These are phyloP conservation scores for Auriculariales sp. DNA, from an alignment of 768 basidiomycete genomes.

Conservation along the genomic window DNA sequence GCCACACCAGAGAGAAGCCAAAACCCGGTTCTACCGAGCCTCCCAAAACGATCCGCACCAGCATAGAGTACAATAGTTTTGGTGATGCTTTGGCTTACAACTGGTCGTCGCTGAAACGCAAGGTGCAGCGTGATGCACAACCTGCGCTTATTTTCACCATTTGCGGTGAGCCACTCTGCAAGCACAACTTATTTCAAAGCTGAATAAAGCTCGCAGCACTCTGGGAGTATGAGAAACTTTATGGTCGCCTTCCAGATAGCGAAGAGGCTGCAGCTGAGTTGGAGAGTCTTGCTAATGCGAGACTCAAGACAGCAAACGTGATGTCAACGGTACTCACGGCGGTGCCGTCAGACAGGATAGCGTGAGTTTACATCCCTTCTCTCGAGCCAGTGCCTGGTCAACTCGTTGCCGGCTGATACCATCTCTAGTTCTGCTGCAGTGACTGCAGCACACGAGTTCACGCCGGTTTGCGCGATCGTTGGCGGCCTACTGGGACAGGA, in stretches of 20 bases:
- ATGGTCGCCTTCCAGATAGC: constrained; percentile 44
- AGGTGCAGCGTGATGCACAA: constrained; percentile 73
- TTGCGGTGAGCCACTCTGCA: constrained; percentile 33
- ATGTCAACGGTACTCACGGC: constrained; percentile 48
- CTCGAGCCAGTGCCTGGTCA: neutral
- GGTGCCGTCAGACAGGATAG: constrained; percentile 43
- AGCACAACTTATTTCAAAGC: neutral
- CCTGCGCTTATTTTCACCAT: constrained; percentile 58
- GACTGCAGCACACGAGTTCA: constrained; percentile 73
- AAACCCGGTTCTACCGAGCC: constrained; percentile 8
- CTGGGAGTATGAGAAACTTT: constrained; percentile 65
- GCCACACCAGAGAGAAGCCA: constrained; percentile 19
- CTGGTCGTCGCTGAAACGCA: constrained; percentile 57
- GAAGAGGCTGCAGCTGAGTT: constrained; percentile 37
- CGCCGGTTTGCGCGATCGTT: constrained; percentile 86
- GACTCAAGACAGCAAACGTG: constrained; percentile 49
- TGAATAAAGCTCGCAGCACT: constrained; percentile 33
- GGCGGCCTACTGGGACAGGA: constrained; percentile 94
- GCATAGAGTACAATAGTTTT: constrained; percentile 51
- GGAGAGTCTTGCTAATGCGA: constrained; percentile 42
- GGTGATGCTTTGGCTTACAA: constrained; percentile 45
- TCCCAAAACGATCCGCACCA: constrained; percentile 44
- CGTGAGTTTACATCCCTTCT: constrained; percentile 30
- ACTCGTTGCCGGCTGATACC: neutral
- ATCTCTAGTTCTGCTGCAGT: constrained; percentile 42